A percentile compares a stretch with the other conserved stretches of the same genome.
phyloP scores from a whole-genome alignment of 1,284 basidiomycete genomes.

The Puccinia coronata region DNA sequence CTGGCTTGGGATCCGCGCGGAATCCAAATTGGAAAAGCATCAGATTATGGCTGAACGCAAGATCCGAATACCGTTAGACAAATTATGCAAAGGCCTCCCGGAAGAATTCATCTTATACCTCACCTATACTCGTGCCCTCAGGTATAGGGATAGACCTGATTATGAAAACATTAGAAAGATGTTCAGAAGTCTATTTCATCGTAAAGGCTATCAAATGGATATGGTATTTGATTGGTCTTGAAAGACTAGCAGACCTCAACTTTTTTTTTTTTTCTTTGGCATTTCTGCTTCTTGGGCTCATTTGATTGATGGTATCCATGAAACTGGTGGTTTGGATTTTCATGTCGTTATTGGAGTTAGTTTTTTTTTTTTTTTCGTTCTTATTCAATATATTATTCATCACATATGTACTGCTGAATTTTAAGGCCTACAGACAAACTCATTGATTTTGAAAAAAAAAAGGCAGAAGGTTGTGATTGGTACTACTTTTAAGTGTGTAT shows the following conservation, averaged over 20 bases:
- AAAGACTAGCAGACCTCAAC: not conserved
- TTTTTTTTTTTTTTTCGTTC: too few species aligned
- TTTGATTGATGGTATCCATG: too few species aligned
- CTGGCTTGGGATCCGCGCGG: constrained; percentile 22
- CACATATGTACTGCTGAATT: too few species aligned
- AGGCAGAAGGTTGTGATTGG: too few species aligned
- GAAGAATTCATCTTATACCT: constrained; percentile 38
- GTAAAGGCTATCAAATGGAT: constrained; percentile 45
- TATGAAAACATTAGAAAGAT: constrained; percentile 49
- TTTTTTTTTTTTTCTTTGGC: not conserved
- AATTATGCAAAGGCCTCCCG: constrained; percentile 31
- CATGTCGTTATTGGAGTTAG: not conserved
- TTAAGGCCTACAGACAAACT: too few species aligned
- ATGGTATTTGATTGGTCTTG: constrained; percentile 50
- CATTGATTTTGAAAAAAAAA: too few species aligned
- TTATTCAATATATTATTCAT: too few species aligned
- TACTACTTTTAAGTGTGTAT: too few species aligned
- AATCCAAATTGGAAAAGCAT: constrained; percentile 24
- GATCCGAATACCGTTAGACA: constrained; percentile 5
- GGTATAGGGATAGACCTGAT: constrained; percentile 50
- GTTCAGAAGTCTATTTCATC: constrained; percentile 44
- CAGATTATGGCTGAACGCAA: constrained; percentile 19
- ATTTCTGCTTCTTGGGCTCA: not conserved
- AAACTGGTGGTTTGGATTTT: not conserved
- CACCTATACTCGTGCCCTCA: constrained; percentile 48